Conservation (phyloP, 768 basidiomycete genomes). For the Butyriboletus loyo region DNA sequence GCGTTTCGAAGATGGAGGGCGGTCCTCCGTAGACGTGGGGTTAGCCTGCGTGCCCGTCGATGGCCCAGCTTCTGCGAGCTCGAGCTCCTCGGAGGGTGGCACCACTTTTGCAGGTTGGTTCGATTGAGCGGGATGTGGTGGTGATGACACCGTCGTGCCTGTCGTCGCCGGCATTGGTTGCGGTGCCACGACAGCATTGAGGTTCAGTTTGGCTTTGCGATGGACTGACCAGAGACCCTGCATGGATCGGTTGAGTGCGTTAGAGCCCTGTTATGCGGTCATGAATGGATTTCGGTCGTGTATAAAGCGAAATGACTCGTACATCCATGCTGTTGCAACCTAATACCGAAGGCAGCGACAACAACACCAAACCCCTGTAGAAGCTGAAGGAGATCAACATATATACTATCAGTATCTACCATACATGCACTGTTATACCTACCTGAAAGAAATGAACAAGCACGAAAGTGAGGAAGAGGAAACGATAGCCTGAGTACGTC, state of each 20-base stretch:
- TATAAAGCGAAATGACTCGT: too few species aligned
- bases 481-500: too few species aligned
- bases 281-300: constrained; percentile 9
- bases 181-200: constrained; percentile 41
- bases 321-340: constrained; percentile 26
- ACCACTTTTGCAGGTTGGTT: constrained; percentile 29
- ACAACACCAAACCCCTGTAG: too few species aligned
- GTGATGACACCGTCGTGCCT: background rate
- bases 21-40: constrained; percentile 2
- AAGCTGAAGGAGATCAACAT: too few species aligned
- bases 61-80: constrained; percentile 12
- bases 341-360: too few species aligned
- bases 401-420: too few species aligned
- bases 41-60: constrained; percentile 2
- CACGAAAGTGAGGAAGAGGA: too few species aligned
- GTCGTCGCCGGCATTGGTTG: background rate
- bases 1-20: constrained; percentile 49
- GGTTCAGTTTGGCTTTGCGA: constrained; percentile 61
- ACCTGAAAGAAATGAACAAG: too few species aligned
- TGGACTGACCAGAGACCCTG: constrained; percentile 76
- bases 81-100: constrained; percentile 15
- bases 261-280: constrained; percentile 54
- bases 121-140: background rate
- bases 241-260: constrained; percentile 75
- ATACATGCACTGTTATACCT: too few species aligned